A percentile compares a stretch with the other conserved stretches of the same genome.
phyloP scores from a whole-genome alignment of 768 basidiomycete species.

The Rhizopogon sp. region DNA sequence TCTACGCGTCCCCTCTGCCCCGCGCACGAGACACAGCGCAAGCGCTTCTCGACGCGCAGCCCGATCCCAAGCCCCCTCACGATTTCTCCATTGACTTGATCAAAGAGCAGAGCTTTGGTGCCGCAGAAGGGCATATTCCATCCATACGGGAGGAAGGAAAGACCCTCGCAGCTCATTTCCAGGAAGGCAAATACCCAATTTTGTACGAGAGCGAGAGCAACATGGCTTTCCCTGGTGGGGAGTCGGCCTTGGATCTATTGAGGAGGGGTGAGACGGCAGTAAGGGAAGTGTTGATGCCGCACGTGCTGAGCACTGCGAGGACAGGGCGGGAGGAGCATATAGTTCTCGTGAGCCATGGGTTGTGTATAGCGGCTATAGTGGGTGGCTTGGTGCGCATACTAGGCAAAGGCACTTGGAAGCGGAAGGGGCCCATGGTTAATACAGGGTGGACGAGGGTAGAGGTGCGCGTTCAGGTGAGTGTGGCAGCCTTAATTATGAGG shows the following conservation, averaged over 20 bases:
- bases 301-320: slow-evolving; percentile 42
- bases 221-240: slow-evolving; percentile 59
- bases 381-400: slow-evolving; percentile 43
- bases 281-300: slow-evolving; percentile 44
- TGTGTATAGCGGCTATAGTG: slow-evolving; percentile 60
- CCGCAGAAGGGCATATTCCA: slow-evolving; percentile 61
- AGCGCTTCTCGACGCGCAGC: slow-evolving; percentile 47
- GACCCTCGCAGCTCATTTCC: slow-evolving; percentile 43
- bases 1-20: slow-evolving; percentile 63
- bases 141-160: slow-evolving; percentile 17
- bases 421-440: slow-evolving; percentile 39
- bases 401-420: slow-evolving; percentile 20
- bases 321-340: slow-evolving; percentile 42
- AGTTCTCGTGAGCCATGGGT: slow-evolving; percentile 71
- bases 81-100: slow-evolving; percentile 35
- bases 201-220: slow-evolving; percentile 31
- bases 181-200: slow-evolving; percentile 48
- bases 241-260: slow-evolving; percentile 60
- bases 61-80: slow-evolving; percentile 40
- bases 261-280: slow-evolving; percentile 48
- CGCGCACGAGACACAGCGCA: slow-evolving; percentile 61
- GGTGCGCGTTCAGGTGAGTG: slow-evolving; percentile 42
- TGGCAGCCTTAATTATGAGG: background rate
- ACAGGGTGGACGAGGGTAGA: slow-evolving; percentile 64
- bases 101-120: slow-evolving; percentile 67